Conservation (phyloP, 2,329 filamentous ascomycete species). For the Neobulgaria alba region DNA sequence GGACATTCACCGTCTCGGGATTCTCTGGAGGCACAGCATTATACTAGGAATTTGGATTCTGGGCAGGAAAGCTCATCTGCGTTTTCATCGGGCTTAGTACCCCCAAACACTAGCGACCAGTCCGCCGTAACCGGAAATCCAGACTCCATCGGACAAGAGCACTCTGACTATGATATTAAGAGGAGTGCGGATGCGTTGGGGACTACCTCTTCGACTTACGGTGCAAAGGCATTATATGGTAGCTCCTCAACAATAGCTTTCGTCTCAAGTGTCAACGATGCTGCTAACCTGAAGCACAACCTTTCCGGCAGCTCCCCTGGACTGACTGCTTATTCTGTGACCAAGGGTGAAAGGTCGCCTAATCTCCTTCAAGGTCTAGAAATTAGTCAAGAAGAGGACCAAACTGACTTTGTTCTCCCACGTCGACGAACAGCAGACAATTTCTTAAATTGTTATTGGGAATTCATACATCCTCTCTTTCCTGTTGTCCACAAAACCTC, state of each 20-base stretch:
- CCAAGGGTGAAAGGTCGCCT: neutral
- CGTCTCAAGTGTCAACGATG: neutral
- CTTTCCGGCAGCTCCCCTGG: neutral
- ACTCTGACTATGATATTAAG: neutral
- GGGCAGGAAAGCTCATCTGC: neutral
- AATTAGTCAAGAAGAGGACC: slow-evolving; percentile 4
- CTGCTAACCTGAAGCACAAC: neutral
- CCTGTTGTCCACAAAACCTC: slow-evolving; percentile 15
- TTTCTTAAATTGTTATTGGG: slow-evolving; percentile 17
- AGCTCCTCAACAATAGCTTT: slow-evolving; percentile 2
- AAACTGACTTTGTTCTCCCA: slow-evolving; percentile 10
- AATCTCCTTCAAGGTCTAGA: slow-evolving; percentile 1
- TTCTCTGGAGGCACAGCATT: neutral
- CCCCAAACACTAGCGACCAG: neutral
- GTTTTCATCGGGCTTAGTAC: no score
- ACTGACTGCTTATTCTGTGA: neutral
- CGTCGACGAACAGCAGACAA: slow-evolving; percentile 14
- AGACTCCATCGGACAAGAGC: neutral
- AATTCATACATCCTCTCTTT: slow-evolving; percentile 17
- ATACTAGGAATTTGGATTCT: neutral
- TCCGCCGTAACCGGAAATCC: neutral
- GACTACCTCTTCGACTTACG: neutral
- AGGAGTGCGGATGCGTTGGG: slow-evolving; percentile 1
- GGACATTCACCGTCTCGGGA: neutral
- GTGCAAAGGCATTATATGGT: neutral